Conservation (phyloP, 495 filamentous ascomycete species). For the Penicillium riverlandense region DNA sequence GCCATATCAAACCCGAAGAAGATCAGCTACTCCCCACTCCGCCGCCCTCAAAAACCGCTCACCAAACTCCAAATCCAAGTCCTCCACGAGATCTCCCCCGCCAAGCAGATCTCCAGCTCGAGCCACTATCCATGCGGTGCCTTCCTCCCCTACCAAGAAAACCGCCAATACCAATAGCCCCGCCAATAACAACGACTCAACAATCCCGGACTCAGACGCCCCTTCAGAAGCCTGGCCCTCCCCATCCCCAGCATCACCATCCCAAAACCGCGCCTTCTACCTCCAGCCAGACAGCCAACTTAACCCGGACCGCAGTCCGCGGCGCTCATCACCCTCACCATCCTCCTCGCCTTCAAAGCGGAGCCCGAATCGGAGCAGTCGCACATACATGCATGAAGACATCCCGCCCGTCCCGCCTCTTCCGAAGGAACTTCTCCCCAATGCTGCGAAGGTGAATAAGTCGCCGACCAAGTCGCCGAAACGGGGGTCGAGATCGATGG, state of each 20-base stretch:
- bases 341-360: conserved; percentile 9
- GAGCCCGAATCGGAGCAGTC: not conserved
- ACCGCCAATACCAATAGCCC: too few species aligned
- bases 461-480: conserved; percentile 21
- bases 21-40: not conserved
- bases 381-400: conserved; percentile 1
- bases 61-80: not conserved
- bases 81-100: too few species aligned
- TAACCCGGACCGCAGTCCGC: conserved; percentile 15
- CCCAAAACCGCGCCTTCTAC: conserved; percentile 15
- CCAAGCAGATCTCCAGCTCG: too few species aligned
- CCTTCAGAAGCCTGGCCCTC: conserved; percentile 13
- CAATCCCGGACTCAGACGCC: conserved; percentile 5
- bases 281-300: conserved; percentile 14
- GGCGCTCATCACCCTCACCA: not conserved
- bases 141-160: conserved; percentile 4
- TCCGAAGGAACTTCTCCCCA: conserved; percentile 31
- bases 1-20: conserved; percentile 10
- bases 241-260: conserved; percentile 16
- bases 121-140: too few species aligned
- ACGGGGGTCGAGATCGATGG: conserved; percentile 10
- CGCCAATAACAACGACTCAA: conserved; percentile 6
- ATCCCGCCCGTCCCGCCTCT: conserved; percentile 41
- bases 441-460: conserved; percentile 24
- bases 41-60: conserved; percentile 5